Base-by-base conservation (phyloP, 257 asterid species). In the Primulina huaijiensis region DNA sequence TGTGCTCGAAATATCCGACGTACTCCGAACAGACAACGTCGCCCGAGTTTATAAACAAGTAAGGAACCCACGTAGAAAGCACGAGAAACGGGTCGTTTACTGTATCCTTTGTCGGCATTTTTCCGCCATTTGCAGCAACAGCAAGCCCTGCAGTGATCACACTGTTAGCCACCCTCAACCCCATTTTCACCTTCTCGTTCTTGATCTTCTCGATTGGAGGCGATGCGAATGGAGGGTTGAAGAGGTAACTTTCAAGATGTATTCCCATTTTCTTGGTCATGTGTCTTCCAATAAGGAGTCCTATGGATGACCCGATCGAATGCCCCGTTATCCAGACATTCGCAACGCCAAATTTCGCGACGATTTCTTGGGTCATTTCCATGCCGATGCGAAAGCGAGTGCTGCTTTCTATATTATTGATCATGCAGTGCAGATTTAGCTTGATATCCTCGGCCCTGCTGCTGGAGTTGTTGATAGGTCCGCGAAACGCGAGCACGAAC, bases 321-420 rank as follows among this genome's bases (percentile, higher is more conserved):
- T 91, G 95, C 6, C 96, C 97, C 0, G 97, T 87, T 23, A 91
- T 46, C 96, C 93, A 91, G 1, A 86, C 71, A n/a, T 75, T 82
- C 0, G 53, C 80, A 0, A 71, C 73, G 46, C 85, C 88, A 5
- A 65, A 77, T 5, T 27, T 65, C 6, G 67, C 38, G 65, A 78
- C 65, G 0, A 82, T 46, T 8, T 58, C 76, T 0, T 50, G 72
- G 0, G 73, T 83, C 2, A 76, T 62, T 17, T 80, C 80, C 6
- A 78, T 17, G 0, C 88, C 95, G 0, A 58, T 71, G 5, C 67
- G 84, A 67, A 81, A 84, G 2, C 95, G 86, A 23, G 80, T 37
- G 69, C 87, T 80, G 16, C 64, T 76, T 6, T 86, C 80, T 8
- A 91, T 90, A 62, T 72, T 76, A 75, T 83, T 82, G 78, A 75